Conservation (phyloP, 1,284 basidiomycete species). For the Puccinia coronata region DNA sequence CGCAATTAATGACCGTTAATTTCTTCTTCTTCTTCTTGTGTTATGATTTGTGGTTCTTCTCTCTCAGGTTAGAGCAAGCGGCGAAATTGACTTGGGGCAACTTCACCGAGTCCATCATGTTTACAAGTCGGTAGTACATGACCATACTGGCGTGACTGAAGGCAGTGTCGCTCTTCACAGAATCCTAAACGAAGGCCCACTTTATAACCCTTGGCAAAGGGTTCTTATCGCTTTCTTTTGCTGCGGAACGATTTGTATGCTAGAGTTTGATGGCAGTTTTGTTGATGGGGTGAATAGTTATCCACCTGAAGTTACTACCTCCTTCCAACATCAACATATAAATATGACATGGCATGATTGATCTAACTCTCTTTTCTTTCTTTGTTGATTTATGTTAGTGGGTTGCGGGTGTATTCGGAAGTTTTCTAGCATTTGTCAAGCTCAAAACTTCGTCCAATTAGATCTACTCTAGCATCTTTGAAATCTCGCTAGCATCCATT, state of each 20-base stretch:
- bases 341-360: too few relatives aligned
- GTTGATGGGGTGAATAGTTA: constrained; percentile 68
- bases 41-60: too few relatives aligned
- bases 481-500: constrained; percentile 78
- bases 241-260: constrained; percentile 70
- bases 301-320: too few relatives aligned
- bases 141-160: constrained; percentile 68
- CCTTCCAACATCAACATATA: too few relatives aligned
- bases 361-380: background rate
- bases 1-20: too few relatives aligned
- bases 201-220: constrained; percentile 64
- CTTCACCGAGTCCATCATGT: constrained; percentile 65
- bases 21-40: constrained; percentile 8
- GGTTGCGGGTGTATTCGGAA: constrained; percentile 72
- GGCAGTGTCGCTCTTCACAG: constrained; percentile 67
- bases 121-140: constrained; percentile 75
- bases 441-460: constrained; percentile 74
- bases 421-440: constrained; percentile 72
- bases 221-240: constrained; percentile 73
- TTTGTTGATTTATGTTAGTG: too few relatives aligned
- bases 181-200: constrained; percentile 65
- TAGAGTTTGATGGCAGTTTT: constrained; percentile 78
- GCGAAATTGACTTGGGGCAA: constrained; percentile 56
- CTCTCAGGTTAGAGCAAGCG: constrained; percentile 51
- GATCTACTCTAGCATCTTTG: constrained; percentile 83